Evolutionary conservation across 2,329 filamentous ascomycete genomes (phyloP).

Genomic region (Pyrenophora teres): DNA sequence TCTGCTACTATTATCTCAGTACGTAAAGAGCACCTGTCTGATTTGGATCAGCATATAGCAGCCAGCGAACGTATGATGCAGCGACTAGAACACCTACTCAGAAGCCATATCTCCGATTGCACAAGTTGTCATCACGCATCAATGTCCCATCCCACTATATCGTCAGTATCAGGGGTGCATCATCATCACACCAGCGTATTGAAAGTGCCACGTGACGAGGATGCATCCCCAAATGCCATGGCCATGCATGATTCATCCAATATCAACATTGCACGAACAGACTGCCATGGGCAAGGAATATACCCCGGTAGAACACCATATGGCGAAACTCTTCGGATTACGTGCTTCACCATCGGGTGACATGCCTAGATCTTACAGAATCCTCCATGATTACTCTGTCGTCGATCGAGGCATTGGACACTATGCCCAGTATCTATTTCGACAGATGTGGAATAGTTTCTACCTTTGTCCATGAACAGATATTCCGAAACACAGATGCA

Average conservation of each 20-base stretch:
- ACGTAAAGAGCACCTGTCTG: constrained; percentile 3
- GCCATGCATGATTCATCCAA: constrained; percentile 1
- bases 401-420: background rate
- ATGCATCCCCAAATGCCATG: constrained; percentile 4
- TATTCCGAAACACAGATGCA: background rate
- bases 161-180: too few species aligned
- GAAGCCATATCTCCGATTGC: background rate
- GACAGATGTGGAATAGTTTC: constrained; percentile 1
- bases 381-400: constrained; percentile 2
- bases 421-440: background rate
- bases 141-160: too few species aligned
- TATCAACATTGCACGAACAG: background rate
- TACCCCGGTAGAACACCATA: too few species aligned
- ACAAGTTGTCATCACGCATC: too few species aligned
- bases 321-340: too few species aligned
- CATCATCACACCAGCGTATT: background rate
- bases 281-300: too few species aligned
- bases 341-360: too few species aligned
- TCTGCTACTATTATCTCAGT: background rate
- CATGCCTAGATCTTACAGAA: too few species aligned
- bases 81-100: constrained; percentile 1
- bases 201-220: constrained; percentile 2
- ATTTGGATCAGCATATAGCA: constrained; percentile 1
- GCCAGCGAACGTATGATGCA: constrained; percentile 2
- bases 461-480: background rate